A percentile compares a stretch with the other conserved stretches of the same genome.
phyloP scores from a whole-genome alignment of 1,139 yeast genomes.

The Yamadazyma triangularis region DNA sequence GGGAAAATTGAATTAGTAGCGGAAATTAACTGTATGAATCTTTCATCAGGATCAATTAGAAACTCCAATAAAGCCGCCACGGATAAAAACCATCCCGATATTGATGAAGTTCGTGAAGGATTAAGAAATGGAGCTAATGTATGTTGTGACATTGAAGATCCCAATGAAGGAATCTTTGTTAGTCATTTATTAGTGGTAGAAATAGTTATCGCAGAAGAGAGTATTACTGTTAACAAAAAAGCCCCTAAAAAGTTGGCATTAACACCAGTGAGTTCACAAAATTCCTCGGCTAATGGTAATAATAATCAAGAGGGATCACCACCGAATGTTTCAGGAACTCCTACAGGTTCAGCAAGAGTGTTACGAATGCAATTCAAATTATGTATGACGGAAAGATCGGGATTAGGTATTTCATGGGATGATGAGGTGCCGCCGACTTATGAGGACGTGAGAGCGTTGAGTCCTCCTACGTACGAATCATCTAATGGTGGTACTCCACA shows the following conservation, averaged over 20 bases:
- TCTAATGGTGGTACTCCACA: conserved; percentile 22
- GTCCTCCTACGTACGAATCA: conserved; percentile 76
- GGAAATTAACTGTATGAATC: conserved; percentile 53
- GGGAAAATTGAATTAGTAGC: conserved; percentile 79
- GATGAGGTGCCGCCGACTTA: conserved; percentile 98
- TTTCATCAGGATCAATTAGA: conserved; percentile 50
- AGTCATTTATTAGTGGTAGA: conserved; percentile 76
- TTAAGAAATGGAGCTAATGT: conserved; percentile 51
- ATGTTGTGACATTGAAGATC: conserved; percentile 79
- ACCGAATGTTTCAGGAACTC: conserved; percentile 66
- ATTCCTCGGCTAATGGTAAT: no score
- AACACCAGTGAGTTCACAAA: conserved; percentile 25
- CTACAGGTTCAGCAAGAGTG: conserved; percentile 94
- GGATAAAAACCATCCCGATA: conserved; percentile 16
- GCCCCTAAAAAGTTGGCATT: conserved; percentile 12
- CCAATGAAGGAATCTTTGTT: conserved; percentile 71
- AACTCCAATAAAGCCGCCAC: conserved; percentile 26
- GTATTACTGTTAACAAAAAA: conserved; percentile 36
- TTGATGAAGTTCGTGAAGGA: conserved; percentile 22
- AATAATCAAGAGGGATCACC: no score
- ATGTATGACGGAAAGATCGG: conserved; percentile 80
- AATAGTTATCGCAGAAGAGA: conserved; percentile 89
- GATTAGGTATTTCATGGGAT: conserved; percentile 97
- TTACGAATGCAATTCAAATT: conserved; percentile 90
- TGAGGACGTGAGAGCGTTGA: conserved; percentile 71